These are phyloP conservation scores for Wickerhamomyces chaumierensis DNA, from an alignment of 805 yeast genomes.

Conservation along the genomic window DNA sequence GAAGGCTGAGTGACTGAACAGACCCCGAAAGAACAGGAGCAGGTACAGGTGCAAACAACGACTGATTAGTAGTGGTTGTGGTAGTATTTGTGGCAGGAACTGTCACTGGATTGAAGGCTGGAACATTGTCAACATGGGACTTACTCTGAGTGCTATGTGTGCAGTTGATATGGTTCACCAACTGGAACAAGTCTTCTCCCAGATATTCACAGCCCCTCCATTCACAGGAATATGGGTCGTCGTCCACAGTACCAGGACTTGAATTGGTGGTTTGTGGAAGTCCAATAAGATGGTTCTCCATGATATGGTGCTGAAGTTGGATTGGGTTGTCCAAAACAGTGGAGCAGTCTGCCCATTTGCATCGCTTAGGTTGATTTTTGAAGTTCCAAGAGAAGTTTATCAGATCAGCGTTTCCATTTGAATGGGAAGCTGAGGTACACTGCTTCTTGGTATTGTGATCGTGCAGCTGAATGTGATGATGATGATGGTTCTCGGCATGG, in stretches of 20 bases:
- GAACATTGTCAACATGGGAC: conserved; percentile 19
- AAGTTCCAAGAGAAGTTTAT: conserved; percentile 19
- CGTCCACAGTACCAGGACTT: not conserved
- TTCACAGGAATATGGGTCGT: conserved; percentile 35
- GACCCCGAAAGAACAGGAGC: too few relatives aligned
- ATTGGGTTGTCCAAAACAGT: conserved; percentile 26
- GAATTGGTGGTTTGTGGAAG: not conserved
- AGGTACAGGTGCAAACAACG: too few relatives aligned
- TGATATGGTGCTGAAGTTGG: conserved; percentile 40
- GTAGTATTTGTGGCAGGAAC: not conserved
- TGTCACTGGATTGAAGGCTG: conserved; percentile 2
- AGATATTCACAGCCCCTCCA: conserved; percentile 65
- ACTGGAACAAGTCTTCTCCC: conserved; percentile 37
- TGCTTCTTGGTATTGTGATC: conserved; percentile 18
- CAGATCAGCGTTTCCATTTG: conserved; percentile 1
- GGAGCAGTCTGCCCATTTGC: conserved; percentile 64
- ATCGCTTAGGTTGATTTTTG: conserved; percentile 31
- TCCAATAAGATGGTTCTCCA: conserved; percentile 33
- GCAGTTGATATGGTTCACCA: conserved; percentile 49
- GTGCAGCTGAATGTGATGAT: conserved; percentile 26
- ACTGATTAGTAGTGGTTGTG: too few relatives aligned
- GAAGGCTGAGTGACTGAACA: conserved; percentile 3
- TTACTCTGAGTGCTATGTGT: conserved; percentile 23
- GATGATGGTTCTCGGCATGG: conserved; percentile 23
- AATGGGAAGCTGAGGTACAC: not conserved